These are phyloP conservation scores for Sclerospora graminicola DNA, from an alignment of 352 stramenopile genomes.

Conservation along the genomic window DNA sequence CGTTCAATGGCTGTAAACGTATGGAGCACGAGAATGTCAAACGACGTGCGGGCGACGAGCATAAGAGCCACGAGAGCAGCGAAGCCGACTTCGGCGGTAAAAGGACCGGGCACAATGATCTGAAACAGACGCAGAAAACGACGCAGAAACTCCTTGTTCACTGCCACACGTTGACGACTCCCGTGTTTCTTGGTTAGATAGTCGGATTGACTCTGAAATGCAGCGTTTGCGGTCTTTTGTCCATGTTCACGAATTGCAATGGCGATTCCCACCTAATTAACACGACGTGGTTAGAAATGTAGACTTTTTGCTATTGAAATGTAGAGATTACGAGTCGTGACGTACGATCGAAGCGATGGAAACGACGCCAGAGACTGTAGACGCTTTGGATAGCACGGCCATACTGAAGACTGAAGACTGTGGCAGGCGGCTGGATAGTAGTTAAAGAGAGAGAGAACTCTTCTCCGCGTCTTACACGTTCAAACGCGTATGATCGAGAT, in stretches of 20 bases:
- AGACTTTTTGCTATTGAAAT: too few species aligned
- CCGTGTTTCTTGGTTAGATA: slow-evolving; percentile 72
- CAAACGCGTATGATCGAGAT: too few species aligned
- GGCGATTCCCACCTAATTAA: slow-evolving; percentile 35
- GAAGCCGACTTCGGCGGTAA: slow-evolving; percentile 62
- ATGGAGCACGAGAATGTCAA: slow-evolving; percentile 69
- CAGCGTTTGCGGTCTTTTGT: slow-evolving; percentile 38
- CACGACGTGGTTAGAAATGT: too few species aligned
- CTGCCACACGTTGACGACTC: slow-evolving; percentile 49
- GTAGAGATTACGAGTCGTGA: background rate
- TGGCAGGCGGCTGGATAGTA: too few species aligned
- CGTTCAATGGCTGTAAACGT: slow-evolving; percentile 69
- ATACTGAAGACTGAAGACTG: too few species aligned
- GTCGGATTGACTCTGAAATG: slow-evolving; percentile 42
- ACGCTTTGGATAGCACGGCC: slow-evolving; percentile 54
- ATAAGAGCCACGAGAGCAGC: slow-evolving; percentile 49
- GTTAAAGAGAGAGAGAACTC: too few species aligned
- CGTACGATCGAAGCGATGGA: slow-evolving; percentile 39
- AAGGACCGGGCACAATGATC: slow-evolving; percentile 55
- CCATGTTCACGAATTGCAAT: slow-evolving; percentile 60
- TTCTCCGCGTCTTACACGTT: too few species aligned
- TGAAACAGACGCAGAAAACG: slow-evolving; percentile 64
- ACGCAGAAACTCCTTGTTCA: slow-evolving; percentile 58
- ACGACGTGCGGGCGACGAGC: slow-evolving; percentile 58
- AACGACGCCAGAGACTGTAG: slow-evolving; percentile 24